These are phyloP conservation scores for Amborella trichopoda DNA, from an alignment of 164 flowering plant species.

Conservation along the genomic window DNA sequence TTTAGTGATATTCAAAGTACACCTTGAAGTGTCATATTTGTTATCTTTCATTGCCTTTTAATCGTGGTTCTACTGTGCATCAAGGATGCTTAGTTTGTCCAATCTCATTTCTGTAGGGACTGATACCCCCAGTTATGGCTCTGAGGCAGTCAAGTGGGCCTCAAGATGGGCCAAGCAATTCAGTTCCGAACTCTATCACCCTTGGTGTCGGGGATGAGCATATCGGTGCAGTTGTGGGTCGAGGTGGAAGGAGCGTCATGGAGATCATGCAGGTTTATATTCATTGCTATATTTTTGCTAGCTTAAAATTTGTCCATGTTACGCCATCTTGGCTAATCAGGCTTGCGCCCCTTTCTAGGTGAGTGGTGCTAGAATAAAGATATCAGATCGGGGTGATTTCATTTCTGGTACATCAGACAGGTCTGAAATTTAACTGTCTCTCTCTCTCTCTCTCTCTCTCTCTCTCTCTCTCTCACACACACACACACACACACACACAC, in stretches of 20 bases:
- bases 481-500: background rate
- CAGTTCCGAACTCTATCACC: slow-evolving; percentile 26
- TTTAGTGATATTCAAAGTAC: too few relatives aligned
- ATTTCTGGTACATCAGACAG: slow-evolving; percentile 84
- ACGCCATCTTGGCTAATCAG: too few relatives aligned
- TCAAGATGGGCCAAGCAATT: slow-evolving; percentile 61
- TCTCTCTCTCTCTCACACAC: background rate
- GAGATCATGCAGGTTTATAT: slow-evolving; percentile 77
- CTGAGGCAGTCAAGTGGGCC: slow-evolving; percentile 5
- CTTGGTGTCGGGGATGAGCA: slow-evolving; percentile 91
- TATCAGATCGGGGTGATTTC: slow-evolving; percentile 96
- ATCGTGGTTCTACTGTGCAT: too few relatives aligned
- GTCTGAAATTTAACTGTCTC: slow-evolving; percentile 18
- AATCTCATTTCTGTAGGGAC: background rate
- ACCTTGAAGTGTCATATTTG: too few relatives aligned
- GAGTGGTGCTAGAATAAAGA: slow-evolving; percentile 91
- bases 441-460: background rate
- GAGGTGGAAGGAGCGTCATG: slow-evolving; percentile 81
- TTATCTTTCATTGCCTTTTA: too few relatives aligned
- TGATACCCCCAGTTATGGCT: slow-evolving; percentile 8
- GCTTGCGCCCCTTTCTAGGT: slow-evolving; percentile 30
- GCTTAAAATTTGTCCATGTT: too few relatives aligned
- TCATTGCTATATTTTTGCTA: background rate
- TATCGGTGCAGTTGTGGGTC: slow-evolving; percentile 88
- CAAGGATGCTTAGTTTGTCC: background rate